Base-by-base conservation (phyloP, 2,329 filamentous ascomycete species). In the Thelonectria blattea region DNA sequence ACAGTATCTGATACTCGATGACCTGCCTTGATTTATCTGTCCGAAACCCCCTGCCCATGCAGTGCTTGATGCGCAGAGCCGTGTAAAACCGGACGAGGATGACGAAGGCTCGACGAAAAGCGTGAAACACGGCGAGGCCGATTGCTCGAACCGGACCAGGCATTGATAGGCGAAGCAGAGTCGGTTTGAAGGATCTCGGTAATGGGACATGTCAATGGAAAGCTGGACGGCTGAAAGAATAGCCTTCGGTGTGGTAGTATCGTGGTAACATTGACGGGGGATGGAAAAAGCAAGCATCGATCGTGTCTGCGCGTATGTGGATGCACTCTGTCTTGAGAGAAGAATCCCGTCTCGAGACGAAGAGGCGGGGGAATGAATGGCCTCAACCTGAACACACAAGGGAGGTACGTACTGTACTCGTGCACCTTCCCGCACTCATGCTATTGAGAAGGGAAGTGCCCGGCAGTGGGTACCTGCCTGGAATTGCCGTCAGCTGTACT, bases 231-330 rank as follows among this genome's bases (percentile, higher is more conserved):
- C 41, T 51, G 46, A 51, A 15, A 34, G 18, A 30, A 43, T 32
- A 20, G 50, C 30, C 30, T 47, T 39, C 52, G 41, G 64, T 60
- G 64, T 68, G 67, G 62, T 59, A 65, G 52, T 61, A 51, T 37
- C 27, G 46, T 47, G 41, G 52, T 62, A 55, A 63, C 60, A 65
- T 60, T 41, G 61, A 61, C 62, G 60, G 65, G 64, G 67, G 60
- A 22, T 17, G 14, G 20, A 61, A 68, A 68, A 68, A 68, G 66
- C 63, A 68, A 68, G 50, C 22, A 68, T 51, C 58, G 56, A 65
- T 68, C 67, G 66, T 69, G 66, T 69, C 69, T 70, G 67, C 62
- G 45, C 32, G 61, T 58, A 47, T 24, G 56, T 56, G 52, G 53
- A 27, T 53, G 48, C 17, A 10, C 45, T 15, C 34, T 12, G 6